phyloP scores from a whole-genome alignment of 441 rosid genomes.

The Eruca vesicaria region DNA sequence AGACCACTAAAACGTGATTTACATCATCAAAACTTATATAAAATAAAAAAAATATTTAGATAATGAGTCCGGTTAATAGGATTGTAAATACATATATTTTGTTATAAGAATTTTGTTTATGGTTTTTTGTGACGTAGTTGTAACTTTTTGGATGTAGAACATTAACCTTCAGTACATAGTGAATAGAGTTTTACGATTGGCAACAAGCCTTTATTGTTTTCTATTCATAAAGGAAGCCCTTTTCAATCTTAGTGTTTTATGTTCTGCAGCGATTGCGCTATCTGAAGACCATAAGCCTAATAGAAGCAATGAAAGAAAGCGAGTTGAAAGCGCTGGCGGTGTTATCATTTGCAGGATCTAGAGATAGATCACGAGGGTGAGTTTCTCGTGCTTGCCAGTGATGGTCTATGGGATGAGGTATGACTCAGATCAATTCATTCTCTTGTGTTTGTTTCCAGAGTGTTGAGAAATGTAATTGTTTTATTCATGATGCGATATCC shows the following conservation, averaged over 20 bases:
- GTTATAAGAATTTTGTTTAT: no score
- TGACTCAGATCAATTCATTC: background rate
- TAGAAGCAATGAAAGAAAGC: constrained; percentile 93
- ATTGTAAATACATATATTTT: no score
- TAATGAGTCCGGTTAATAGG: no score
- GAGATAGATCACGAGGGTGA: constrained; percentile 72
- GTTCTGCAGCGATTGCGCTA: constrained; percentile 74
- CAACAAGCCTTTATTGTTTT: background rate
- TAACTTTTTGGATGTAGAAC: background rate
- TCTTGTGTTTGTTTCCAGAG: background rate
- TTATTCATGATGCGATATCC: constrained; percentile 76
- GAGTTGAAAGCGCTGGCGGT: constrained; percentile 97
- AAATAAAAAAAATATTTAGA: no score
- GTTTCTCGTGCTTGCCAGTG: constrained; percentile 91
- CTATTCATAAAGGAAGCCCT: background rate
- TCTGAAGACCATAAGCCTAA: constrained; percentile 99
- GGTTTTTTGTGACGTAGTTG: no score
- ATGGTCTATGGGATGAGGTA: constrained; percentile 99
- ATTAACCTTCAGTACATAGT: background rate
- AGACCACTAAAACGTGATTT: no score
- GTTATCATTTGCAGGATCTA: constrained; percentile 82
- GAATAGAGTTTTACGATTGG: background rate
- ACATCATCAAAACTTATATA: no score
- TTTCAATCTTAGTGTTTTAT: background rate
- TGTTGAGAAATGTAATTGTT: background rate